Conservation (phyloP, 2,329 filamentous ascomycete genomes). For the Ceratocystis destructans region DNA sequence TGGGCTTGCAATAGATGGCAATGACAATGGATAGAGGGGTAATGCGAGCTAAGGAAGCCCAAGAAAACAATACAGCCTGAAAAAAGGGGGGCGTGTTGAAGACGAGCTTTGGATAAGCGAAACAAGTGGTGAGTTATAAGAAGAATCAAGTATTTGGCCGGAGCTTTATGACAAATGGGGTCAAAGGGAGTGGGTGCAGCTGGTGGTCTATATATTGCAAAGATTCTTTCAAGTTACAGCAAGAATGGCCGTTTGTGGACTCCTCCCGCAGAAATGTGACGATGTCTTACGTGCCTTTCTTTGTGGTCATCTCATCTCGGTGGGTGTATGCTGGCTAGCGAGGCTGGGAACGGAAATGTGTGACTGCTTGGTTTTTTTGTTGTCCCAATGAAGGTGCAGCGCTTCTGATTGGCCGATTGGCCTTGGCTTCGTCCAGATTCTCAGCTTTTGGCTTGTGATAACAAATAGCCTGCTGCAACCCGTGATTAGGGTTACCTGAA, state of each 20-base stretch:
- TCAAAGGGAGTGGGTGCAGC: background rate
- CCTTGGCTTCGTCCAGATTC: background rate
- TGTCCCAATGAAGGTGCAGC: background rate
- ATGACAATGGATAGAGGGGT: background rate
- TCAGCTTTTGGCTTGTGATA: constrained; percentile 10
- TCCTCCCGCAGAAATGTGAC: background rate
- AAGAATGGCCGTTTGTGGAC: too few relatives aligned
- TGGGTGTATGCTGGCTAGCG: background rate
- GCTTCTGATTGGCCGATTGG: constrained; percentile 9
- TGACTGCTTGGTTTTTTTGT: constrained; percentile 4
- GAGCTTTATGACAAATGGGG: too few relatives aligned
- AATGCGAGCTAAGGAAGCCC: background rate
- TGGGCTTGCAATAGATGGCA: background rate
- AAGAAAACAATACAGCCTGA: constrained; percentile 10
- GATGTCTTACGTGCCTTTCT: background rate
- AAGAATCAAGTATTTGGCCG: too few relatives aligned
- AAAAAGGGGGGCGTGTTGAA: background rate
- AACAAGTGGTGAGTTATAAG: too few relatives aligned
- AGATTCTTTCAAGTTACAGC: background rate
- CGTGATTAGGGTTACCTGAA: background rate
- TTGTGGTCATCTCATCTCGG: too few relatives aligned
- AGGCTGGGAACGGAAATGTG: background rate
- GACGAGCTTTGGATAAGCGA: background rate
- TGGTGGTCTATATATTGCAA: background rate
- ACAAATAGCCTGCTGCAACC: background rate